Evolutionary conservation across 129 eudicot genomes (phyloP).

Genomic region (Dittrichia graveolens): DNA sequence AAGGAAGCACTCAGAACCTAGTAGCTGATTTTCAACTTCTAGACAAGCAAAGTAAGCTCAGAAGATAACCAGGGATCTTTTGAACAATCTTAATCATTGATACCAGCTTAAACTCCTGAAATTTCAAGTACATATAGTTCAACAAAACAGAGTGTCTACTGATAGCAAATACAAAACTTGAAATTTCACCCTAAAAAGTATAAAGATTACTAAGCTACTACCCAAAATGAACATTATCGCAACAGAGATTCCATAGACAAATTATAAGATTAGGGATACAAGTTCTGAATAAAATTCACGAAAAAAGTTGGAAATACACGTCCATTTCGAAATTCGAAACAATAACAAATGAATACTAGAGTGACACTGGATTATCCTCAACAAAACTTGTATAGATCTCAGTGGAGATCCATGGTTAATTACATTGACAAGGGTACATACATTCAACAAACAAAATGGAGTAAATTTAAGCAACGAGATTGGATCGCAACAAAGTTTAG

Average conservation of each 20-base stretch:
- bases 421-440: slow-evolving; percentile 19
- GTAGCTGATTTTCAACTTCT: too few relatives aligned
- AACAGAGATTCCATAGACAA: not conserved
- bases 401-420: slow-evolving; percentile 28
- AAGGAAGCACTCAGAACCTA: too few relatives aligned
- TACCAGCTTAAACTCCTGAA: too few relatives aligned
- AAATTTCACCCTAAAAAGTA: slow-evolving; percentile 3
- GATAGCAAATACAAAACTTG: too few relatives aligned
- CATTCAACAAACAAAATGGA: slow-evolving; percentile 28
- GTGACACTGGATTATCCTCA: not conserved
- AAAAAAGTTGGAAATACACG: not conserved
- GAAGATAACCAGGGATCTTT: too few relatives aligned
- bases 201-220: not conserved
- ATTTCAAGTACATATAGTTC: too few relatives aligned
- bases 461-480: slow-evolving; percentile 4
- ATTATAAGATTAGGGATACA: not conserved
- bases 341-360: not conserved
- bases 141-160: too few relatives aligned
- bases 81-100: too few relatives aligned
- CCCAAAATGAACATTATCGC: not conserved
- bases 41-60: too few relatives aligned
- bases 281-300: not conserved
- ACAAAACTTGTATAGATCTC: not conserved
- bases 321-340: not conserved
- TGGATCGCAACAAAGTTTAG: slow-evolving; percentile 19